Conservation (phyloP, 73 alveolate species). For the Paramecium octaurelia region DNA sequence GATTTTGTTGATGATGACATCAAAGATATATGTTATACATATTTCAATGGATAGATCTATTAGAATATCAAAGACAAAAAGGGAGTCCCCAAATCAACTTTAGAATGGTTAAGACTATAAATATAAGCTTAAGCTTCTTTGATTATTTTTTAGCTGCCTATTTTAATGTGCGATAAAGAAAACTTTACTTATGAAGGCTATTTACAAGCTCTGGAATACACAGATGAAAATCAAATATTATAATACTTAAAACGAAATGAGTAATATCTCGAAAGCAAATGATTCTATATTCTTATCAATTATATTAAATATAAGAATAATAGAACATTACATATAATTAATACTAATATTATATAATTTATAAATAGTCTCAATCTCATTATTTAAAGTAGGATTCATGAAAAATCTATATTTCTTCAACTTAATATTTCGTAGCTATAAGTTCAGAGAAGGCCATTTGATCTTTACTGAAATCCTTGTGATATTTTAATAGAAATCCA, state of each 20-base stretch:
- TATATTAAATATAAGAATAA: not conserved
- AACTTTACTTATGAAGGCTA: not conserved
- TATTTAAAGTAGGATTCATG: not conserved
- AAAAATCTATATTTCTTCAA: not conserved
- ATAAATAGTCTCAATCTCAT: not conserved
- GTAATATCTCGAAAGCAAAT: slow-evolving; percentile 32
- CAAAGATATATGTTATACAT: not conserved
- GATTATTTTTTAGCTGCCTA: not conserved
- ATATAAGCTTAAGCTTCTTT: slow-evolving; percentile 19
- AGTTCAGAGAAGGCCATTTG: not conserved
- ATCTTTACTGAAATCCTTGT: not conserved
- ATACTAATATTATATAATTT: not conserved
- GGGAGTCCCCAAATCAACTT: not conserved
- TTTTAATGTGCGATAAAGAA: not conserved
- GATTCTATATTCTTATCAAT: not conserved
- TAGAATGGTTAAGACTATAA: slow-evolving; percentile 6
- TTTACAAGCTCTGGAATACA: not conserved
- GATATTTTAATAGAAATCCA: not conserved
- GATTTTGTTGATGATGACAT: not conserved
- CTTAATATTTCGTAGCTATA: not conserved
- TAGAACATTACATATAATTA: too few species aligned
- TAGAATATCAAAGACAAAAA: not conserved
- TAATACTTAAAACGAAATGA: slow-evolving; percentile 1
- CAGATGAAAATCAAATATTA: not conserved
- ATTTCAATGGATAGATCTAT: slow-evolving; percentile 1